Evolutionary conservation across 306 rosid species (phyloP).

Genomic region (Sophora flavescens): DNA sequence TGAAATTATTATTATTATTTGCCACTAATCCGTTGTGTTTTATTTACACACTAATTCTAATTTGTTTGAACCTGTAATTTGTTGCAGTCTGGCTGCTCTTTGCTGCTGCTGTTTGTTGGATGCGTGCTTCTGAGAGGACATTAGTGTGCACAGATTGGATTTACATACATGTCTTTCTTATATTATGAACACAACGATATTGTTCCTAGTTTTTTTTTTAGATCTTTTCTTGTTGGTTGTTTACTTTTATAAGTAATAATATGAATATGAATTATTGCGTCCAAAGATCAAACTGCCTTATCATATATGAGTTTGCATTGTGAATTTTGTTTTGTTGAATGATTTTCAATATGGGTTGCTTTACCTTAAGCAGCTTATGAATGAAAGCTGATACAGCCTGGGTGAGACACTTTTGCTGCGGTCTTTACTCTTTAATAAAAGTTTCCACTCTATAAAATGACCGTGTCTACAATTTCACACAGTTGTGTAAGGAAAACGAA

Average conservation of each 20-base stretch:
- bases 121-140: conserved; percentile 77
- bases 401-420: no score
- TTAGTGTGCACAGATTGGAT: conserved; percentile 40
- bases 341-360: not conserved
- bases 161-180: conserved; percentile 17
- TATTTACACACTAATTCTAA: not conserved
- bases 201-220: conserved; percentile 22
- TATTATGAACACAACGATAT: conserved; percentile 3
- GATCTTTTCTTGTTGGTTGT: conserved; percentile 30
- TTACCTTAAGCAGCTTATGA: no score
- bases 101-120: conserved; percentile 97
- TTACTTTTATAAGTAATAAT: conserved; percentile 22
- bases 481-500: no score
- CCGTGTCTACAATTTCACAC: no score
- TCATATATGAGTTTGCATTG: not conserved
- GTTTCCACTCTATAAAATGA: no score
- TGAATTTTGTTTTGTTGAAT: not conserved
- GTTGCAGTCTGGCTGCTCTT: conserved; percentile 92
- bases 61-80: conserved; percentile 19
- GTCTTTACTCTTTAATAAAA: no score
- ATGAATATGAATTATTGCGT: conserved; percentile 16
- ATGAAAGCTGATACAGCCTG: no score
- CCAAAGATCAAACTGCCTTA: not conserved
- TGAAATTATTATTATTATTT: not conserved
- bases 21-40: not conserved